Conservation (phyloP, 2,329 filamentous ascomycete species). For the Fusarium citri region DNA sequence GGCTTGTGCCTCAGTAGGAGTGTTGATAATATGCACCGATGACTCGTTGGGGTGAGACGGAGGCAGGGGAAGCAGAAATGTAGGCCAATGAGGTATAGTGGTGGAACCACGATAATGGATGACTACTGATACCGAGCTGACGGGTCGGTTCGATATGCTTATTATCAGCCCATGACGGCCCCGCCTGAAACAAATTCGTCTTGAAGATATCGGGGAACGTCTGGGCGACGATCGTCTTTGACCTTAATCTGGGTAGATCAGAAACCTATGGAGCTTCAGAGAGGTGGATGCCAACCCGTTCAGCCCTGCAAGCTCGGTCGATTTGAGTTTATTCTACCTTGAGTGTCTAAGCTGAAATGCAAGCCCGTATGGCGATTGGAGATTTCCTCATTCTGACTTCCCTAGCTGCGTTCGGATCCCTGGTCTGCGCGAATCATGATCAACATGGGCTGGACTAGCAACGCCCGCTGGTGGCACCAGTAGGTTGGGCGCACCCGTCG, state of each 20-base stretch:
- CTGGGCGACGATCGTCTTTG: not conserved
- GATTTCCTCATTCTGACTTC: conserved; percentile 25
- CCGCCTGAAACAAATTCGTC: conserved; percentile 4
- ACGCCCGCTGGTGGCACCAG: conserved; percentile 38
- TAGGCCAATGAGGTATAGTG: conserved; percentile 19
- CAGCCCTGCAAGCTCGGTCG: conserved; percentile 40
- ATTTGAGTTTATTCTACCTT: conserved; percentile 17
- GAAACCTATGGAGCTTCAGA: conserved; percentile 10
- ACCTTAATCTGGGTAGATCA: conserved; percentile 1
- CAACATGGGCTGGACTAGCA: conserved; percentile 21
- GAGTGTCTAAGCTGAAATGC: conserved; percentile 36
- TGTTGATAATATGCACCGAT: conserved; percentile 24
- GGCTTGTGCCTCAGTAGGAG: conserved; percentile 22
- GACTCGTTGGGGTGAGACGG: conserved; percentile 30
- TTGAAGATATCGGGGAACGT: not conserved
- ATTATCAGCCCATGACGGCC: conserved; percentile 10
- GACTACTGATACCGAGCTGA: conserved; percentile 27
- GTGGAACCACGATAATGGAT: conserved; percentile 18
- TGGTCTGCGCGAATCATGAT: conserved; percentile 41
- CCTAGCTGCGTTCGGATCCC: conserved; percentile 40
- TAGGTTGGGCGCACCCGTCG: conserved; percentile 28
- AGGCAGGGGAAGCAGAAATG: conserved; percentile 12
- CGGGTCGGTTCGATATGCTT: conserved; percentile 14
- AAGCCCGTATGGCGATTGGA: conserved; percentile 37
- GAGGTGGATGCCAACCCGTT: conserved; percentile 33